Conservation (phyloP, 2,329 filamentous ascomycete genomes). For the Cercospora zeae-maydis region DNA sequence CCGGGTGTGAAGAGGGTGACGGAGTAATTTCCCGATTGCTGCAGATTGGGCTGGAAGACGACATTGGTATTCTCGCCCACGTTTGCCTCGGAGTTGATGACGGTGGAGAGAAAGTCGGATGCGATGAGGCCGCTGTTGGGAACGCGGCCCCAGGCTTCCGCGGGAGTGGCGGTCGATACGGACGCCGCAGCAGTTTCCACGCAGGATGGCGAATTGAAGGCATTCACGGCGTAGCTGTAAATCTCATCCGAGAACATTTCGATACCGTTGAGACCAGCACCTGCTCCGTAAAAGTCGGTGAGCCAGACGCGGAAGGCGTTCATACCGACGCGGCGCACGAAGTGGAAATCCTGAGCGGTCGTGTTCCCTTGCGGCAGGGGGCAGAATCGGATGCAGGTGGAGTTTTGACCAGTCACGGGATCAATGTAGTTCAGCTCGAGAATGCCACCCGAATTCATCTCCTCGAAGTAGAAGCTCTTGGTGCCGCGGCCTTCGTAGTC, state of each 20-base stretch:
- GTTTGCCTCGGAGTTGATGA: conserved; percentile 48
- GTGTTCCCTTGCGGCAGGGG: conserved; percentile 69
- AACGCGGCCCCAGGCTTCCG: conserved; percentile 63
- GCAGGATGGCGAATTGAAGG: conserved; percentile 86
- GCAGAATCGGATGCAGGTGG: conserved; percentile 75
- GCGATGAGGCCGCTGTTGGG: conserved; percentile 62
- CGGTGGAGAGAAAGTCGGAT: conserved; percentile 72
- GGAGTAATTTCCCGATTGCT: conserved; percentile 85
- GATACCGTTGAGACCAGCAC: conserved; percentile 80
- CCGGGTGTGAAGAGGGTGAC: conserved; percentile 91
- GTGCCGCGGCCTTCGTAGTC: conserved; percentile 76
- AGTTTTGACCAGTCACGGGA: conserved; percentile 58
- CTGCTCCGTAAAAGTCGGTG: conserved; percentile 78
- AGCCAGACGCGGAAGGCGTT: conserved; percentile 80
- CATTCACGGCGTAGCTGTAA: conserved; percentile 71
- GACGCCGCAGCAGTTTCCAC: conserved; percentile 61
- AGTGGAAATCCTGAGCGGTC: conserved; percentile 82
- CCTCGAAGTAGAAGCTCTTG: conserved; percentile 80
- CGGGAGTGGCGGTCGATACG: conserved; percentile 57
- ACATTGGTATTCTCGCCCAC: conserved; percentile 61
- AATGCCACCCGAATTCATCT: conserved; percentile 82
- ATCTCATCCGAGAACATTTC: conserved; percentile 75
- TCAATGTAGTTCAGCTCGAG: conserved; percentile 94
- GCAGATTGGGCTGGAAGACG: conserved; percentile 78
- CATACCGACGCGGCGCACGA: conserved; percentile 87